Evolutionary conservation across 2,329 filamentous ascomycete species (phyloP), one percentile per base, ranked within the genome.

Genomic region (Penicillium sp.): DNA sequence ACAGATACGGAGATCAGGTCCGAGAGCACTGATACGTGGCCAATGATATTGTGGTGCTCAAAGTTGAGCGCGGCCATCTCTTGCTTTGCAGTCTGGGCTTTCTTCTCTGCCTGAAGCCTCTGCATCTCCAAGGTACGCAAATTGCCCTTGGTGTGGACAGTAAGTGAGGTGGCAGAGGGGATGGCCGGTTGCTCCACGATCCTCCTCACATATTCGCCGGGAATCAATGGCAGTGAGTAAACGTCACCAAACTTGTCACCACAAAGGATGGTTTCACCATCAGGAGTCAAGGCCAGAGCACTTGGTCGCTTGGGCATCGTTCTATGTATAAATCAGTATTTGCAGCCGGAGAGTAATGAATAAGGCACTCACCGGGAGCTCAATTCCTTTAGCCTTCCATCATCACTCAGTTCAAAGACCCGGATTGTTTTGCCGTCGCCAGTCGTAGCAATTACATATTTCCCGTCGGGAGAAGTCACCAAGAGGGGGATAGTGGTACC

Each of bases 241-340:
- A 97, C 93, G 73, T 99, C 95, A 63, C 95, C 95, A 69, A 98
- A 98, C 75, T 99, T 99, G 80, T 99, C 95, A 52, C 87, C 93
- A 60, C 86, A 87, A 57, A 98, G 77, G 61, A 99, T 91, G 9
- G 87, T 90, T 44, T 82, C 81, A 60, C 85, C 82, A 70, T 93
- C 88, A 39, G 85, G 79, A 8, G 89, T 86, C 52, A 97, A 76
- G 51, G 83, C 78, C 57, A 98, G 80, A 35, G 90, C 87, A 70
- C 88, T 93, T 13, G 93, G 92, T 35, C 92, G 87, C 78, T 97
- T 98, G 39, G 92, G 91, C 90, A 98, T 96, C 57, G 77, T 78
- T 74, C 92, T 93, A 51, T 35, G 50, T 11, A 35, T 5, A 13
- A 21, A 39, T 60, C 52, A 55, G 54, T 26, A 58, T 65, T 50